These are phyloP conservation scores for Primulina huaijiensis DNA, from an alignment of 257 asterid species.

Conservation along the genomic window DNA sequence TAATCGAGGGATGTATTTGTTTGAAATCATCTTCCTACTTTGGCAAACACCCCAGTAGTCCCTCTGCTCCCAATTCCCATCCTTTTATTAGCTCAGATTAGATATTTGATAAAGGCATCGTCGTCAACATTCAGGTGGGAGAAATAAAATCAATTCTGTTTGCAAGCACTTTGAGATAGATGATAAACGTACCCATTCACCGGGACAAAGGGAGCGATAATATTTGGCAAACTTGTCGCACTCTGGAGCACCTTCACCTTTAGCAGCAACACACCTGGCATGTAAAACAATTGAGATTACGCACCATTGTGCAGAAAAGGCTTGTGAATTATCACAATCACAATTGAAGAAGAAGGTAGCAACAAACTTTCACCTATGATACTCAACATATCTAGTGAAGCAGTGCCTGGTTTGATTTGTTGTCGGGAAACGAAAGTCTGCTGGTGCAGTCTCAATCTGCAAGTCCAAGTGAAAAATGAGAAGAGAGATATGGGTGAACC, in stretches of 20 bases:
- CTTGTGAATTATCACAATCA: slow-evolving; percentile 10
- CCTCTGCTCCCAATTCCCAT: neutral
- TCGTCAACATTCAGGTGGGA: slow-evolving; percentile 9
- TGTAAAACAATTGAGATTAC: slow-evolving; percentile 22
- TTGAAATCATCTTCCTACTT: neutral
- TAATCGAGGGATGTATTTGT: no score
- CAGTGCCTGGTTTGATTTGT: slow-evolving; percentile 96
- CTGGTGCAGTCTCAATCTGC: slow-evolving; percentile 97
- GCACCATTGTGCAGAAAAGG: slow-evolving; percentile 1
- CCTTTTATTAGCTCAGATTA: neutral
- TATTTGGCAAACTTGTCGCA: slow-evolving; percentile 93
- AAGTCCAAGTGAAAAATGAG: neutral
- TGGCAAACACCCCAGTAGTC: neutral
- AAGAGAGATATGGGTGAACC: neutral
- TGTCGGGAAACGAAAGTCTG: slow-evolving; percentile 95
- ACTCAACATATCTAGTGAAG: slow-evolving; percentile 90
- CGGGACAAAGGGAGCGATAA: slow-evolving; percentile 91
- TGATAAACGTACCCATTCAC: slow-evolving; percentile 81
- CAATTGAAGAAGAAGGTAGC: slow-evolving; percentile 4
- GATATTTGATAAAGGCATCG: neutral
- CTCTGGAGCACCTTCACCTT: slow-evolving; percentile 88
- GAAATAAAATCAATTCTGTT: slow-evolving; percentile 1
- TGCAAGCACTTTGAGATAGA: neutral
- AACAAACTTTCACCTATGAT: slow-evolving; percentile 56
- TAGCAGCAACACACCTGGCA: slow-evolving; percentile 80